Percentiles rank a stretch among this genome's conserved stretches.
Evolutionary conservation across 2,329 filamentous ascomycete species (phyloP).

Genomic region (Aspergillus spinulosporus): DNA sequence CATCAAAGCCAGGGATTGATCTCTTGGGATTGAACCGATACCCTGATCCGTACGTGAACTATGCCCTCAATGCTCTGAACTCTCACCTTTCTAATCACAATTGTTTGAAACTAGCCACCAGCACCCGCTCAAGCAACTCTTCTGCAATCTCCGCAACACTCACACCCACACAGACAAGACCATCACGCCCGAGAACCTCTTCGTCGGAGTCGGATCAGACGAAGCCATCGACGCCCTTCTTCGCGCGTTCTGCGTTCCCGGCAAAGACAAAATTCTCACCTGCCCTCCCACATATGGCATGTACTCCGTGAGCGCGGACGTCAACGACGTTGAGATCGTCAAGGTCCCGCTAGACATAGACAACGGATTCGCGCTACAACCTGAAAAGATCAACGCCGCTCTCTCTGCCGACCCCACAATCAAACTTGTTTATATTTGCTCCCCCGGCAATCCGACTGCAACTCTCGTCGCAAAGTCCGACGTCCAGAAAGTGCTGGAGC

Average conservation of each 20-base stretch:
- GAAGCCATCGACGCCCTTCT: constrained; percentile 95
- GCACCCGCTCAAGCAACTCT: constrained; percentile 75
- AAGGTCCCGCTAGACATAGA: constrained; percentile 77
- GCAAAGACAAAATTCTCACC: constrained; percentile 83
- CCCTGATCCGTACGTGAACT: constrained; percentile 69
- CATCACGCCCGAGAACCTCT: constrained; percentile 79
- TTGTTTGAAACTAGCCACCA: constrained; percentile 64
- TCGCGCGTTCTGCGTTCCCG: constrained; percentile 87
- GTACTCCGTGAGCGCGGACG: constrained; percentile 91
- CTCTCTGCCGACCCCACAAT: constrained; percentile 67
- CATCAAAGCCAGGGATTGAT: constrained; percentile 63
- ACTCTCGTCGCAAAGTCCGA: constrained; percentile 74
- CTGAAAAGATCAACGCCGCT: constrained; percentile 64
- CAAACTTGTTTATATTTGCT: constrained; percentile 91
- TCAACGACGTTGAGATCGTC: constrained; percentile 86
- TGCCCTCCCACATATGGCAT: constrained; percentile 98
- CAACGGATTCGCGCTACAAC: constrained; percentile 72
- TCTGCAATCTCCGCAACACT: constrained; percentile 83
- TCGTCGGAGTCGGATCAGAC: constrained; percentile 93
- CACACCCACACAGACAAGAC: constrained; percentile 72
- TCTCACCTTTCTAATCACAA: background rate
- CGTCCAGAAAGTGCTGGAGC: constrained; percentile 70
- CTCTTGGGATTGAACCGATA: constrained; percentile 86
- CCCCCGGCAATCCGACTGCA: constrained; percentile 91
- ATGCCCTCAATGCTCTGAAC: background rate